These are phyloP conservation scores for Fusarium xyrophilum DNA, from an alignment of 2,329 filamentous ascomycete species.

Conservation along the genomic window DNA sequence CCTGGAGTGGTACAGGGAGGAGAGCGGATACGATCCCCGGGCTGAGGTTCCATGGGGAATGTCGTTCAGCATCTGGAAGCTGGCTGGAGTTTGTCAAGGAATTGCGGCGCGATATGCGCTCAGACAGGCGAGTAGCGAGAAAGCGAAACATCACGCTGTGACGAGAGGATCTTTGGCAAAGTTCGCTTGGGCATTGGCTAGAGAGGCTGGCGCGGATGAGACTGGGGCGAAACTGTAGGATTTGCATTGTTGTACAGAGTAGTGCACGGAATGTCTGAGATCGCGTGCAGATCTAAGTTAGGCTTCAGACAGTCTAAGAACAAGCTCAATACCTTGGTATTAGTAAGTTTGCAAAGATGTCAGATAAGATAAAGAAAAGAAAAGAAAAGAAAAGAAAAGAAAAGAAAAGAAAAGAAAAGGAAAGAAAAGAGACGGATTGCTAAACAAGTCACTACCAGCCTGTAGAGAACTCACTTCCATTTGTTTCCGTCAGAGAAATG, in stretches of 20 bases:
- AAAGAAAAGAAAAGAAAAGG: background rate
- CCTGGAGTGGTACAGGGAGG: slow-evolving; percentile 50
- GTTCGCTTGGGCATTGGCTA: slow-evolving; percentile 78
- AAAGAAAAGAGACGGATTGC: background rate
- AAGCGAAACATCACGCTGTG: slow-evolving; percentile 75
- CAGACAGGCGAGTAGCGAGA: slow-evolving; percentile 87
- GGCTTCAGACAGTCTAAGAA: background rate
- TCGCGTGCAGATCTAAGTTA: background rate
- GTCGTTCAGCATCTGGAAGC: slow-evolving; percentile 68
- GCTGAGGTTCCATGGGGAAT: slow-evolving; percentile 66
- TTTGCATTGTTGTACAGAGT: background rate
- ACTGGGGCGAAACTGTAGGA: slow-evolving; percentile 40
- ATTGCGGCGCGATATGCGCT: slow-evolving; percentile 88
- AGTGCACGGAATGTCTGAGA: background rate
- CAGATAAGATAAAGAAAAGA: background rate
- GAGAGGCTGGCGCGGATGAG: slow-evolving; percentile 46
- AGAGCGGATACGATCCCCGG: slow-evolving; percentile 74
- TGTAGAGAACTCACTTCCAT: background rate
- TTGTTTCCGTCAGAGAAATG: background rate
- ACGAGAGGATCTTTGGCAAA: slow-evolving; percentile 76
- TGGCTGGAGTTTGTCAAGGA: slow-evolving; percentile 76
- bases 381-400: background rate
- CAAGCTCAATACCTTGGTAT: background rate
- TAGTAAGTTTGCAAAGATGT: background rate
- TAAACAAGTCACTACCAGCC: background rate